phyloP scores from a whole-genome alignment of 1,139 yeast genomes.

The Pichia sp. region DNA sequence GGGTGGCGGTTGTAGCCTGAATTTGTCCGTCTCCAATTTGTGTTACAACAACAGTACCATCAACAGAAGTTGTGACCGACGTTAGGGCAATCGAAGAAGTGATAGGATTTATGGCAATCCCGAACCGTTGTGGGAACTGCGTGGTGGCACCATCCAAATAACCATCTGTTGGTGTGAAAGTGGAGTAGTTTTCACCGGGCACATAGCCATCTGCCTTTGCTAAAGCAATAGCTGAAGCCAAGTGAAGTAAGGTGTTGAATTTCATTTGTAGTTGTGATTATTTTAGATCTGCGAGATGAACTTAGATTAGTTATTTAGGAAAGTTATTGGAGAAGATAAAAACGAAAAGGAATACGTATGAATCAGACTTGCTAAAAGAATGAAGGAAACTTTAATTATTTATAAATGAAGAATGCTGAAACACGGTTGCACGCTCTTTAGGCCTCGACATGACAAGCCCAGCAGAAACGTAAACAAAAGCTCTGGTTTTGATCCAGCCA shows the following conservation, averaged over 20 bases:
- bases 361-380: background rate
- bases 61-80: constrained; percentile 28
- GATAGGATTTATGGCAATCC: constrained; percentile 63
- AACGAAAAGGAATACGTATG: background rate
- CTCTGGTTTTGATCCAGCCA: constrained; percentile 5
- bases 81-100: constrained; percentile 36
- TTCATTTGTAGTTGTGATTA: constrained; percentile 5
- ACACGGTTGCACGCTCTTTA: background rate
- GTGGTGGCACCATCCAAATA: constrained; percentile 57
- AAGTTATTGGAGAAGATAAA: no score
- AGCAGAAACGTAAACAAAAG: background rate
- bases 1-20: constrained; percentile 46
- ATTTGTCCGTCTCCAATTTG: constrained; percentile 63
- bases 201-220: constrained; percentile 40
- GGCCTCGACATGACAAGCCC: background rate
- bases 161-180: constrained; percentile 59
- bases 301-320: no score
- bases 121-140: constrained; percentile 57
- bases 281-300: background rate
- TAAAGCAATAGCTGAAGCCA: constrained; percentile 7
- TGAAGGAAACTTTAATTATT: background rate
- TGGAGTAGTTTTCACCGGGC: constrained; percentile 69
- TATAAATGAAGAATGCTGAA: background rate
- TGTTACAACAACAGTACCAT: constrained; percentile 35
- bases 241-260: constrained; percentile 12